Evolutionary conservation across 306 rosid genomes (phyloP), one percentile per base, ranked within the genome.

Genomic region (Sechiopsis laciniata): DNA sequence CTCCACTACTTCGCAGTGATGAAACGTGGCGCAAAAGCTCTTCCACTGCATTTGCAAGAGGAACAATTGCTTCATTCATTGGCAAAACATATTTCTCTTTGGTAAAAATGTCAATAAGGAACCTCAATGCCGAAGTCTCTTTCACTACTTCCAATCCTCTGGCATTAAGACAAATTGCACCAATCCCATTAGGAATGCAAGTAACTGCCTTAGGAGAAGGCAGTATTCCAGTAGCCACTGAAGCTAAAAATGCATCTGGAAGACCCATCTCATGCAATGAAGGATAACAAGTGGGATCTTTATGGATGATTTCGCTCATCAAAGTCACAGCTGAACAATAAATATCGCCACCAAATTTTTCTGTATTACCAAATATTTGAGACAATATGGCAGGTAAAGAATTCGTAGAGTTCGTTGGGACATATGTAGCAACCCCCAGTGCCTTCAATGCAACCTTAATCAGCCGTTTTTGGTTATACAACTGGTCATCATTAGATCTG

Each of bases 281-380:
- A 78, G 91, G 76, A 82, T 86, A 93, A 78, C 86, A 88, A 22
- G 97, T 93, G 67, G 98, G 97, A 76, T 93, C 98, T 81, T 87
- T 93, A 88, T 93, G 98, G 82, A 93, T 93, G 58, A 89, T 88
- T 86, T 93, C 98, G 84, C 97, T 93, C 97, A 93, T 85, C 62
- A 93, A 91, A 72, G 97, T 90, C 83, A 88, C 98, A 75, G 98
- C 98, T 51, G 98, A 93, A 84, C 85, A 84, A 85, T 90, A 93
- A 82, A 93, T 90, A 77, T 93, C 97, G 42, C 98, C 98, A 60
- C 98, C 98, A 83, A 93, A 90, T 78, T 93, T 93, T 67, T 81
- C 88, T 56, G 87, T 85, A 74, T 88, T 88, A 53, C 81, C 82
- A 80, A 90, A 90, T 80, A 93, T 85, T 81, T 77, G 75, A 21